Evolutionary conservation across 192 early-diverging fungal species (phyloP), one percentile per base, ranked within the genome.

Genomic region (Linnemannia hyalina): DNA sequence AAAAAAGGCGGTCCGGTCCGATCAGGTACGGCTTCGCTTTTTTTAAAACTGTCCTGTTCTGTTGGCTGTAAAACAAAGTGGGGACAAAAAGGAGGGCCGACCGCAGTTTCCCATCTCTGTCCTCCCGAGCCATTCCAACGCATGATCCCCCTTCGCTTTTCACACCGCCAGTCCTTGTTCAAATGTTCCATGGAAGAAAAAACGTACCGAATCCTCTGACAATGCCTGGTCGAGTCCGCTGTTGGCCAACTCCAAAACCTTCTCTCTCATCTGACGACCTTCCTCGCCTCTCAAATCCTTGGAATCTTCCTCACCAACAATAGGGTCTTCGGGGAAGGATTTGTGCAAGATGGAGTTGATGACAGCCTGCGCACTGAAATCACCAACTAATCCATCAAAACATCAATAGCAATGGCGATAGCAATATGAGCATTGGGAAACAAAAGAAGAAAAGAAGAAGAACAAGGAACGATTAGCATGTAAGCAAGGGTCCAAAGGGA

Each of bases 231-330:
- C 91, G 1, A 93, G 77, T 23, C 94, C 93, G 1, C 91, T 84
- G 89, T 98, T 98, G 26, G 93, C 94, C 85, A 99, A 91, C 8
- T 94, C 94, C 26, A 96, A 87, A 13, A 99, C 97, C 86, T 95
- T 95, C 49, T 95, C 91, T 54, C 95, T 85, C 77, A 97, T 89
- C 0, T 73, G 73, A 13, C 89, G 92, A 36, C 92, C 93, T 1
- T 55, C 82, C 22, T 98, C 95, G 29, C 93, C 95, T 47, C 91
- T 93, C 13, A 99, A 90, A 73, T 97, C 98, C 77, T 93, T 92
- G 0, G 97, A 93, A 78, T 99, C 97, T 85, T 99, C 99, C 88
- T 99, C 99, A 41, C 97, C 99, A 22, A 99, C 95, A 71, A 99
- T 96, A 38, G 95, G 95, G 86, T 98, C 97, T 26, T 93, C 44